These are phyloP conservation scores for Phyllosticta citribraziliensis DNA, from an alignment of 2,329 filamentous ascomycete genomes.

Conservation along the genomic window DNA sequence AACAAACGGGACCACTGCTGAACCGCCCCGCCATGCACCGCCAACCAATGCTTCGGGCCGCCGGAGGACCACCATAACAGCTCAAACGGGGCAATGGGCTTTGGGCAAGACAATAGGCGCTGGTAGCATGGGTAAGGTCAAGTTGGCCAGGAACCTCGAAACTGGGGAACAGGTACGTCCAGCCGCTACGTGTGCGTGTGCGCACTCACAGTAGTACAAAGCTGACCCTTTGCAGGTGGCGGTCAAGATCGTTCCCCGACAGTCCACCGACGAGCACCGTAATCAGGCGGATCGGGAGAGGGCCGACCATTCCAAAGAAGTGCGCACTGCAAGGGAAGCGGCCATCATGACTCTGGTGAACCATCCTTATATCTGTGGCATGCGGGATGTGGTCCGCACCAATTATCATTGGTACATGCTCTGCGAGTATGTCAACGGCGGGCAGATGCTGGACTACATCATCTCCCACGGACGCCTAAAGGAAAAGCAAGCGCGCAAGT, in stretches of 20 bases:
- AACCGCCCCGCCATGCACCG: conserved; percentile 11
- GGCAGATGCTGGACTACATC: conserved; percentile 99
- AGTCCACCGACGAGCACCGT: conserved; percentile 74
- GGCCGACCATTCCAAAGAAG: conserved; percentile 92
- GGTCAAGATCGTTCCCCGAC: conserved; percentile 91
- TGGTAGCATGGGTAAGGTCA: conserved; percentile 98
- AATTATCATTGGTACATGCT: conserved; percentile 99
- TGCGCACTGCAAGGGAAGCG: conserved; percentile 86
- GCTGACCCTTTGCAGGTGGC: conserved; percentile 55
- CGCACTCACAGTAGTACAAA: neutral
- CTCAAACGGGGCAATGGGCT: conserved; percentile 79
- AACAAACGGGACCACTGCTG: conserved; percentile 27
- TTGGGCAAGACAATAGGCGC: conserved; percentile 95
- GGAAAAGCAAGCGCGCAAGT: conserved; percentile 96
- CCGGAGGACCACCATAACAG: conserved; percentile 73
- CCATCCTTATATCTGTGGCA: conserved; percentile 91
- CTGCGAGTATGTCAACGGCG: conserved; percentile 97
- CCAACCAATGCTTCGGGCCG: conserved; percentile 15
- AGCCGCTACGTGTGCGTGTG: neutral
- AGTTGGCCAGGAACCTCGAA: conserved; percentile 82
- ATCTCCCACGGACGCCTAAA: conserved; percentile 96
- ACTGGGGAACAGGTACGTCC: conserved; percentile 76
- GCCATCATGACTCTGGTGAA: conserved; percentile 91
- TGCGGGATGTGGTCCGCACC: conserved; percentile 89
- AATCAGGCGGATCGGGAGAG: conserved; percentile 68